Conservation (phyloP, 345 rosid species). For the Aquilaria malaccensis region DNA sequence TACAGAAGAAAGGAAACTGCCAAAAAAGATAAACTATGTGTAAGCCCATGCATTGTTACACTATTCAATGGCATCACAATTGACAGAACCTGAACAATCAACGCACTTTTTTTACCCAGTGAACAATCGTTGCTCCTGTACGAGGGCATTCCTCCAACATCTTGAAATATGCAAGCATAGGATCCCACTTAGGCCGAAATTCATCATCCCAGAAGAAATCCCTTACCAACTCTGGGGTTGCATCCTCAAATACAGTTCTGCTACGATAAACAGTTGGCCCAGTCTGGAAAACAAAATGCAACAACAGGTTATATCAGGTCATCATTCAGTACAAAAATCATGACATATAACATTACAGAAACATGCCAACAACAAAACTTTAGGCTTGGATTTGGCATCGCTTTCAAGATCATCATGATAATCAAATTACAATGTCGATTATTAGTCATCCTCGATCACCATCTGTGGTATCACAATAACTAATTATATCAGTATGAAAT, state of each 20-base stretch:
- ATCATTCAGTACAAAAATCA: too few species aligned
- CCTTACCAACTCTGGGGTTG: conserved; percentile 76
- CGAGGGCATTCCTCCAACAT: conserved; percentile 64
- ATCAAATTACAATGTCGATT: too few species aligned
- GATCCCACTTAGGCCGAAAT: conserved; percentile 92
- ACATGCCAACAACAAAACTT: too few species aligned
- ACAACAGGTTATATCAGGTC: neutral
- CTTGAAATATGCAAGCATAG: conserved; percentile 72
- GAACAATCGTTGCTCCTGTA: conserved; percentile 67
- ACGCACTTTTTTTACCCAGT: conserved; percentile 84
- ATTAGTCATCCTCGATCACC: too few species aligned
- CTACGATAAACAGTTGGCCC: conserved; percentile 67
- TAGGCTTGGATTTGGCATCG: too few species aligned
- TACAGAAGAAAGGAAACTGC: conserved; percentile 97
- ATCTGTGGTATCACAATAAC: too few species aligned
- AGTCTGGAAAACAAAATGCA: conserved; percentile 41
- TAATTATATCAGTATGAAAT: too few species aligned
- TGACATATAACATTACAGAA: too few species aligned
- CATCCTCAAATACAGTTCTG: conserved; percentile 92
- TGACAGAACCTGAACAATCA: neutral
- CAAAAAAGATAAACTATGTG: conserved; percentile 13
- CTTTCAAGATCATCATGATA: too few species aligned
- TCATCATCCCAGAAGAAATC: conserved; percentile 99
- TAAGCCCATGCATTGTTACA: neutral
- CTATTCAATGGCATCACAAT: neutral